Conservation (phyloP, 805 yeast species). For the Cyberlindnera saturnus region DNA sequence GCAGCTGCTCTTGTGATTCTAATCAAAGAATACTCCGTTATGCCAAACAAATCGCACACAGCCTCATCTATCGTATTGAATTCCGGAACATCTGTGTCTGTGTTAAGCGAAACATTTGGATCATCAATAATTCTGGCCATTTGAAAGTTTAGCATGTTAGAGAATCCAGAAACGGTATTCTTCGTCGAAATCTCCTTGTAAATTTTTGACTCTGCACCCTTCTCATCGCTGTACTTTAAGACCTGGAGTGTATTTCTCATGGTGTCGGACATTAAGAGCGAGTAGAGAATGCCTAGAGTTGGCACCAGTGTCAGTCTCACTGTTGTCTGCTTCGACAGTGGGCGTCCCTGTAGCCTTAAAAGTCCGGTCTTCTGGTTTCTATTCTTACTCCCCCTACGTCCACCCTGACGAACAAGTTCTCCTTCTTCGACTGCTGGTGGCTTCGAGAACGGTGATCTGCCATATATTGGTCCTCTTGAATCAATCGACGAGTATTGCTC, state of each 20-base stretch:
- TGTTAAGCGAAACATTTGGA: constrained; percentile 7
- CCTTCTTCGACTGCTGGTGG: no score
- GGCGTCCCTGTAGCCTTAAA: no score
- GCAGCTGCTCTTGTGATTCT: constrained; percentile 53
- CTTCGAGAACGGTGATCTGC: no score
- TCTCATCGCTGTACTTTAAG: constrained; percentile 14
- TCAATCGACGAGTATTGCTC: no score
- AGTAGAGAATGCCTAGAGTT: constrained; percentile 37
- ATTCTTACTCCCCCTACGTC: no score
- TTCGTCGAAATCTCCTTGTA: constrained; percentile 18
- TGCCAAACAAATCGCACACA: constrained; percentile 34
- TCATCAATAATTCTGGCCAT: constrained; percentile 22
- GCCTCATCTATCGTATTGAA: constrained; percentile 40
- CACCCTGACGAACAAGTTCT: no score
- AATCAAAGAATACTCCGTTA: constrained; percentile 37
- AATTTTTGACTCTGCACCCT: constrained; percentile 7
- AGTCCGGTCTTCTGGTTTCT: no score
- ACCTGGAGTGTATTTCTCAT: constrained; percentile 19
- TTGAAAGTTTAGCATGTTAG: constrained; percentile 17
- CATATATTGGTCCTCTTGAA: no score
- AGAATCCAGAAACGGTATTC: constrained; percentile 18
- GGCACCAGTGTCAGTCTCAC: constrained; percentile 42
- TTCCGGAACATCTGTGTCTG: constrained; percentile 25
- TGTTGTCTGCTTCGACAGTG: constrained; percentile 45
- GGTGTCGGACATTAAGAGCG: constrained; percentile 31